Base-by-base conservation (phyloP, 495 filamentous ascomycete genomes). In the Daldinia vernicosa region DNA sequence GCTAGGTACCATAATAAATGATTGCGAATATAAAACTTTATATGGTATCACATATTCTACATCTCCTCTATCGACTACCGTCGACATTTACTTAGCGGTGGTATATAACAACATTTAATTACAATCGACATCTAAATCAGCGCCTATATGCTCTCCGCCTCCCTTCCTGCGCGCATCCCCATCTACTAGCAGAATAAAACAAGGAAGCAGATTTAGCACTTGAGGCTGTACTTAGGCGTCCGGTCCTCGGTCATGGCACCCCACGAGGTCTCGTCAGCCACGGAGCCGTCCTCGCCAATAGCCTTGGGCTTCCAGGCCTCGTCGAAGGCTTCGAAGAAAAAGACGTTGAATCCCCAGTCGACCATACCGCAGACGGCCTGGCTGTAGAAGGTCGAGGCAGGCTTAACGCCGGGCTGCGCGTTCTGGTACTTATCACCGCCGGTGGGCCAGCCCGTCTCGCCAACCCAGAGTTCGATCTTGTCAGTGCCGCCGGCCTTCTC, bases 251-350 rank as follows among this genome's bases (percentile, higher is more conserved):
- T 89, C 84, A 87, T 91, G 6, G 90, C 87, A 72, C 92, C 92
- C 92, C 92, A 95, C 74, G 91, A 87, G 54, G 86, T 89, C 87
- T 95, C 92, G 71, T 91, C 85, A 71, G 81, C 84, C n/a, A 81
- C 69, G 75, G 83, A 72, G 61, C 92, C 92, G 77, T 90, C 88
- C 75, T 92, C 87, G 67, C 90, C 91, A 69, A 86, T 81, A 76
- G 86, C 88, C 27, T 82, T 76, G 62, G 91, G 91, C 89, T 95
- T 95, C 88, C 90, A 93, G 64, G 87, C 80, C 88, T 93, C 91
- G 72, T 92, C 90, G 76, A 92, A 93, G 51, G 92, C 92, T 85
- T 94, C 92, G 72, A 94, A 94, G 79, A 89, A 91, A 83, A 94
- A 95, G 65, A 91, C 88, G 76, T 93, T 91, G 50, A 91, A 81